Evolutionary conservation across 2,329 filamentous ascomycete species (phyloP).

Genomic region (Fusarium liriodendri): DNA sequence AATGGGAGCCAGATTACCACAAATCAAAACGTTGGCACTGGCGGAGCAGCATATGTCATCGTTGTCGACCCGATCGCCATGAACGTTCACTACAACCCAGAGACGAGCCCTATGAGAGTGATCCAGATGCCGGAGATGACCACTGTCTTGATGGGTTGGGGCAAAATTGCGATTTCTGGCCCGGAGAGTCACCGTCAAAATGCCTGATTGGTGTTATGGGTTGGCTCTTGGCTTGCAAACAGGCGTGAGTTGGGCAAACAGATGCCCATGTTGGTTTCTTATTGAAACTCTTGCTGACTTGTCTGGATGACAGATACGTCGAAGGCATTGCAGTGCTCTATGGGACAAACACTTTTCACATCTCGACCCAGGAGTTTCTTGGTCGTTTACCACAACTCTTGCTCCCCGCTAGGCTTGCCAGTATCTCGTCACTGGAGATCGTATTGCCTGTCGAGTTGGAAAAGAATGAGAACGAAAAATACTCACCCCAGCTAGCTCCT

Average conservation of each 20-base stretch:
- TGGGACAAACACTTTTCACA: conserved; percentile 1
- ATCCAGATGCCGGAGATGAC: not conserved
- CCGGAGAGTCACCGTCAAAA: not conserved
- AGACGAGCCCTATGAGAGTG: not conserved
- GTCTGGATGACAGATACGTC: not conserved
- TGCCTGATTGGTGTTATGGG: conserved; percentile 6
- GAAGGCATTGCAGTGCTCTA: not conserved
- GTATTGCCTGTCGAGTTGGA: not conserved
- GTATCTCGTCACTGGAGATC: not conserved
- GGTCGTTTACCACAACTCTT: not conserved
- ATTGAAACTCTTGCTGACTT: not conserved
- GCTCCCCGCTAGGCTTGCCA: not conserved
- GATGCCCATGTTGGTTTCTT: not conserved
- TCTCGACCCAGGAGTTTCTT: not conserved
- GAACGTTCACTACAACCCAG: accelerated
- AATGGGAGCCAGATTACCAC: not conserved
- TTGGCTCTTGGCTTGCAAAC: not conserved
- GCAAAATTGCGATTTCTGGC: not conserved
- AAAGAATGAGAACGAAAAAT: accelerated
- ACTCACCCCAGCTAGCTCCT: not conserved
- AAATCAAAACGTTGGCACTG: conserved; percentile 2
- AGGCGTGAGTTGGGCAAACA: conserved; percentile 3
- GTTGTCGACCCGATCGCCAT: not conserved
- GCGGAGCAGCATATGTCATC: conserved; percentile 17
- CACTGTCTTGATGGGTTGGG: not conserved